Percentiles rank a stretch among this genome's conserved stretches.
phyloP scores from a whole-genome alignment of 148 eudicot species.

The Amaranthus cruentus region DNA sequence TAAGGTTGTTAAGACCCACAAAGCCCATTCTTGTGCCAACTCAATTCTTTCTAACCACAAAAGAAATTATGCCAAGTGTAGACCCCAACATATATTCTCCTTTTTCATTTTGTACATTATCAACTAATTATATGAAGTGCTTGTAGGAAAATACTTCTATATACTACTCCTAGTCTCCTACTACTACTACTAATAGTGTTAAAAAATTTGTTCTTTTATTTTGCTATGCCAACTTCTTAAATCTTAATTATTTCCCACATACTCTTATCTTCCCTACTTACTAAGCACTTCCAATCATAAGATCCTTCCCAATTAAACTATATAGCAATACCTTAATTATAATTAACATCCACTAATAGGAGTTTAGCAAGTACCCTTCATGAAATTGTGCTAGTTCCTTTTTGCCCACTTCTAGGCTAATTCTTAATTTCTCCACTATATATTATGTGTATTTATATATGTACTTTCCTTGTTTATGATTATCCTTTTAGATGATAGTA shows the following conservation, averaged over 20 bases:
- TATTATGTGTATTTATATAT: neutral
- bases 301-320: conserved; percentile 7
- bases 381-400: neutral
- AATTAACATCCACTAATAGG: conserved; percentile 18
- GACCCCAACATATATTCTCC: conserved; percentile 11
- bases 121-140: no score
- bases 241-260: conserved; percentile 1
- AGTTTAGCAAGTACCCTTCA: neutral
- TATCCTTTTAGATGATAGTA: neutral
- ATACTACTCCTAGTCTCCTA: neutral
- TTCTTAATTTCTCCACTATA: conserved; percentile 19
- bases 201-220: conserved; percentile 15
- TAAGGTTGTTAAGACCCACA: conserved; percentile 28
- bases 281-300: conserved; percentile 13
- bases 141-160: no score
- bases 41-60: conserved; percentile 25
- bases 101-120: neutral
- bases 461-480: neutral
- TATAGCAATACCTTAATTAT: neutral
- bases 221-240: conserved; percentile 8
- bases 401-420: conserved; percentile 10
- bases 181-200: neutral
- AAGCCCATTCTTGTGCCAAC: conserved; percentile 33
- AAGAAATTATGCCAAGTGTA: conserved; percentile 13
- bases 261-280: conserved; percentile 14